Base-by-base conservation (phyloP, 305 asterid species). In the Fraxinus xanthoxyloides region DNA sequence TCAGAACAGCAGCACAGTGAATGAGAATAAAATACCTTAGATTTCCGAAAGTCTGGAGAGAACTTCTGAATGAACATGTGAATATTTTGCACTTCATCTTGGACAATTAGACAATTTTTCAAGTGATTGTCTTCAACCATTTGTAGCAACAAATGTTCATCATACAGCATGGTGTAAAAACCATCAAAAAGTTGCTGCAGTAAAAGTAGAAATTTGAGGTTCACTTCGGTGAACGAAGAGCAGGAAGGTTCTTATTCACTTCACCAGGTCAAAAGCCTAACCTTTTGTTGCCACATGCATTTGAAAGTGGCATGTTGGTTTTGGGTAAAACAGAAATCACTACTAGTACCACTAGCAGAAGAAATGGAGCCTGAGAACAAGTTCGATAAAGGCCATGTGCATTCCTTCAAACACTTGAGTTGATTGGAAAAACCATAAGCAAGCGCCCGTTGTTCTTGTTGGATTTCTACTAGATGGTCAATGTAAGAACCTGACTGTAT, bases 231-330 rank as follows among this genome's bases (percentile, higher is more conserved):
- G 75, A 75, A 75, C 81, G 19, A 23, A 73, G 23, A 15, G 10
- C 23, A 28, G 36, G 12, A 69, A 30, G 23, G 43, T 30, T 69
- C 43, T 40, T 6, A 59, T 70, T 36, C 76, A 76, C 35, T 28
- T 26, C 38, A 69, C 15, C 54, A 80, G 61, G 79, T 34, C 23
- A 75, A 61, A 74, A 35, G 61, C 80, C 83, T 4, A 48, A 92
- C 98, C 98, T 97, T 97, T 74, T 94, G 99, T 84, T 87, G 92
- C 98, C 98, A 91, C 97, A 97, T 86, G 92, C 96, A 94, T 72
- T 86, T 79, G 83, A 91, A 90, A 77, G 85, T 87, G 83, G 87
- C 87, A 75, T 43, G 73, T 75, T 94, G 98, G 80, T 90, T 90
- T 78, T 84, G 85, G 80, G 86, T 38, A 24, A 88, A 86, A 72